Evolutionary conservation across 306 rosid genomes (phyloP), one percentile per base, ranked within the genome.

Genomic region (Trifolium dubium): DNA sequence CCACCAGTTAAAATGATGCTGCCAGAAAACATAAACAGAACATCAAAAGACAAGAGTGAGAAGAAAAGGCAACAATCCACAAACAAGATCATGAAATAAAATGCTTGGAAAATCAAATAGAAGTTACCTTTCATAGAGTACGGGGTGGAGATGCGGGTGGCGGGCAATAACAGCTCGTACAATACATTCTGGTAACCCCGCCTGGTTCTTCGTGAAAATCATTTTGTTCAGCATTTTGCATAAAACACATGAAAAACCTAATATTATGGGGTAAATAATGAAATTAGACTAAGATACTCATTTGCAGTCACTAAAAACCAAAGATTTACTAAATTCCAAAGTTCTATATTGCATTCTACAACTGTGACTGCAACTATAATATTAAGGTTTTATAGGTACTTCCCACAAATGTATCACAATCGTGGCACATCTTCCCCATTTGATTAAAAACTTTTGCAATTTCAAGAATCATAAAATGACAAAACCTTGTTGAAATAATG

Each of bases 1-100:
- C 98, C 97, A 23, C 98, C 98, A 0, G 97, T 94, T 80, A 94
- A 87, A 77, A 94, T 85, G 79, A 91, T 91, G 89, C 98, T 94
- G 91, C 74, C 64, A 76, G 67, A 68, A 68, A 62, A 70, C 5
- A 34, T 59, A 76, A 60, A 15, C 80, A 76, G 10, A 47, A 60
- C 31, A 75, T 65, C 37, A 10, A 50, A 49, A 64, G 43, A 47
- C 0, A 18, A 90, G 35, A 5, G 15, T 2, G 8, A 11, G 62
- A 44, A 23, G 62, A 59, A 68, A 44, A 65, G 35, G 65, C 56
- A 39, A 66, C 73, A 31, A 70, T 31, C 64, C 40, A 51, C 30
- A 69, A 17, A 30, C 28, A 68, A 43, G 53, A 37, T 12, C 18
- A 15, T 61, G 39, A 44, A 46, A 46, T 29, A 13, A 43, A 44